These are phyloP conservation scores for Salvia rosmarinus DNA, from an alignment of 257 asterid genomes.

Conservation along the genomic window DNA sequence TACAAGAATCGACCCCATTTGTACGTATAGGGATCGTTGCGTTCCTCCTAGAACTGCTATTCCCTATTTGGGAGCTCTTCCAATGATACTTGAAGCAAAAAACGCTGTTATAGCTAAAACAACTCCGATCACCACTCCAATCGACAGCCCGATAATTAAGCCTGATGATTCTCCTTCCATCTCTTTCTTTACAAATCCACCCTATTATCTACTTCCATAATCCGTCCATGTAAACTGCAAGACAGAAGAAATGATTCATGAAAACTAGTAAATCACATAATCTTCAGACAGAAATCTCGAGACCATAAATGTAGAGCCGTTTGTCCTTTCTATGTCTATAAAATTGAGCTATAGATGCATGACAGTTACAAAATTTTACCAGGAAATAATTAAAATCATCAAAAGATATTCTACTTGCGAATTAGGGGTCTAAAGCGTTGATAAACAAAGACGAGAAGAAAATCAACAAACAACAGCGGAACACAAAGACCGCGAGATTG, in stretches of 20 bases:
- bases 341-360: constrained; percentile 19
- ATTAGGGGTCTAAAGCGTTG: constrained; percentile 22
- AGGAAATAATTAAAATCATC: constrained; percentile 18
- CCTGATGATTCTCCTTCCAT: constrained; percentile 72
- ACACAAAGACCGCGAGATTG: constrained; percentile 27
- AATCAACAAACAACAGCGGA: constrained; percentile 31
- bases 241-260: constrained; percentile 20
- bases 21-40: constrained; percentile 68
- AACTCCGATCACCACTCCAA: constrained; percentile 86
- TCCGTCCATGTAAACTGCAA: constrained; percentile 50
- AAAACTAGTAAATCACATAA: constrained; percentile 8
- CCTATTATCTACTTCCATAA: constrained; percentile 40
- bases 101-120: constrained; percentile 68
- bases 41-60: constrained; percentile 82
- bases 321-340: not conserved
- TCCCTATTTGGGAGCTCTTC: constrained; percentile 69
- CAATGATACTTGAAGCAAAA: constrained; percentile 60
- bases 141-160: constrained; percentile 73
- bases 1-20: constrained; percentile 73
- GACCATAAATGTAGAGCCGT: constrained; percentile 12
- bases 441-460: constrained; percentile 11
- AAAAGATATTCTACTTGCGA: constrained; percentile 1
- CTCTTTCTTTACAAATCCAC: constrained; percentile 38
- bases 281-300: constrained; percentile 12
- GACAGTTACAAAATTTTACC: constrained; percentile 11